These are phyloP conservation scores for Tremella yokohamensis DNA, from an alignment of 768 basidiomycete genomes.

Conservation along the genomic window DNA sequence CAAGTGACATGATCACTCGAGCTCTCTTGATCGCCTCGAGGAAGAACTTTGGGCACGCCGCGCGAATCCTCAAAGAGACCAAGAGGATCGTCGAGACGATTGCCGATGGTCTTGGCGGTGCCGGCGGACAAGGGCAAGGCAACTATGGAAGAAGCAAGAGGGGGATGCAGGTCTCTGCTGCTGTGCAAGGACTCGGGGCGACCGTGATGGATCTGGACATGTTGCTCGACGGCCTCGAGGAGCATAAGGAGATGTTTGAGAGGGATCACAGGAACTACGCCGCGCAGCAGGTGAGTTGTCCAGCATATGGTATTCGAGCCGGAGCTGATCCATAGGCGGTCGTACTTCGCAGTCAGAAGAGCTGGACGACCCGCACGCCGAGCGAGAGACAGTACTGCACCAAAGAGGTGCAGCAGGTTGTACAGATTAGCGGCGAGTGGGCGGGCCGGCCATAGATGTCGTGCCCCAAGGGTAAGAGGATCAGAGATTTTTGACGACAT, in stretches of 20 bases:
- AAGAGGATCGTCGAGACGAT: conserved; percentile 89
- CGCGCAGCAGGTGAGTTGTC: conserved; percentile 75
- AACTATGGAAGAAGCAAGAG: conserved; percentile 54
- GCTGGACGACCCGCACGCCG: conserved; percentile 86
- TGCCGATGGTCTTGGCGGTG: conserved; percentile 64
- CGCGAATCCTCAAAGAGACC: conserved; percentile 71
- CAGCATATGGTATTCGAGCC: too few species aligned
- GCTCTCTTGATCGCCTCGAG: conserved; percentile 86
- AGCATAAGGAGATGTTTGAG: conserved; percentile 86
- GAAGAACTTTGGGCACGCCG: conserved; percentile 84
- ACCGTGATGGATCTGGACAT: conserved; percentile 83
- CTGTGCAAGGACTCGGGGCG: conserved; percentile 76
- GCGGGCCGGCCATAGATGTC: not conserved
- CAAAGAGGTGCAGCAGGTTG: conserved; percentile 57
- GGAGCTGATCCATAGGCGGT: conserved; percentile 63
- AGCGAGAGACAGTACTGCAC: conserved; percentile 92
- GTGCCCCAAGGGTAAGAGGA: not conserved
- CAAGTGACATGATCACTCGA: conserved; percentile 95
- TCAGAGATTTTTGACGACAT: not conserved
- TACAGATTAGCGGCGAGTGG: conserved; percentile 37
- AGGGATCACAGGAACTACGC: conserved; percentile 92
- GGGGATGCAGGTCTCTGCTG: conserved; percentile 67
- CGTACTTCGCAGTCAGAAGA: conserved; percentile 91
- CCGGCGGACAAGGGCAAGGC: conserved; percentile 51
- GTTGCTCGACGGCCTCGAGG: conserved; percentile 79